These are phyloP conservation scores for Pythium rhizo-oryzae DNA, from an alignment of 352 stramenopile species.

Conservation along the genomic window DNA sequence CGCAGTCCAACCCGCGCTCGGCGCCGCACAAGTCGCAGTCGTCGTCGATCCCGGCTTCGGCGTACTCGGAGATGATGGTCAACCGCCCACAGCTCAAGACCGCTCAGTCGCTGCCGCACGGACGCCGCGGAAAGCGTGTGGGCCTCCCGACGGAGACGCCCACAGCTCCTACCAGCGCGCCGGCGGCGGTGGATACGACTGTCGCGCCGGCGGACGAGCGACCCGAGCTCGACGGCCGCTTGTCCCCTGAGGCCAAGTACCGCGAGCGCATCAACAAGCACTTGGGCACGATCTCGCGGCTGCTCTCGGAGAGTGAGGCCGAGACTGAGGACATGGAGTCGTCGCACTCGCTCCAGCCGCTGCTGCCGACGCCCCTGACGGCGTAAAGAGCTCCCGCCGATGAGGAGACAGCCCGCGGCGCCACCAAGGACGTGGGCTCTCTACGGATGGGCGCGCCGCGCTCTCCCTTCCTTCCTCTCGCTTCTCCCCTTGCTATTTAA, in stretches of 20 bases:
- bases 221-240: constrained; percentile 1
- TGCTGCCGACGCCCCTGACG: constrained; percentile 11
- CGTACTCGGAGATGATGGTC: constrained; percentile 23
- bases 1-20: not conserved
- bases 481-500: not conserved
- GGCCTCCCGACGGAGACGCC: not conserved
- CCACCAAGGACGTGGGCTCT: too few relatives aligned
- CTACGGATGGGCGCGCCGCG: not conserved
- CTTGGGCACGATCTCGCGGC: constrained; percentile 28
- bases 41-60: constrained; percentile 24
- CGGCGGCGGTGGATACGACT: not conserved
- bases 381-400: not conserved
- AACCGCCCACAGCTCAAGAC: constrained; percentile 16
- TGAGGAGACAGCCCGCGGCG: too few relatives aligned
- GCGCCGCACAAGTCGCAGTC: constrained; percentile 16
- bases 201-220: not conserved
- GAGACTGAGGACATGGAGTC: constrained; percentile 27
- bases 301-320: constrained; percentile 35
- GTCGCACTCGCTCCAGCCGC: constrained; percentile 14
- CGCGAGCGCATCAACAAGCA: constrained; percentile 28
- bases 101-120: constrained; percentile 18
- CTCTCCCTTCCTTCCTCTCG: not conserved
- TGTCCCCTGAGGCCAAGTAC: constrained; percentile 41
- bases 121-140: constrained; percentile 1
- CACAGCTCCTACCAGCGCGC: not conserved